Conservation (phyloP, 495 filamentous ascomycete species). For the Xylaria bambusicola region DNA sequence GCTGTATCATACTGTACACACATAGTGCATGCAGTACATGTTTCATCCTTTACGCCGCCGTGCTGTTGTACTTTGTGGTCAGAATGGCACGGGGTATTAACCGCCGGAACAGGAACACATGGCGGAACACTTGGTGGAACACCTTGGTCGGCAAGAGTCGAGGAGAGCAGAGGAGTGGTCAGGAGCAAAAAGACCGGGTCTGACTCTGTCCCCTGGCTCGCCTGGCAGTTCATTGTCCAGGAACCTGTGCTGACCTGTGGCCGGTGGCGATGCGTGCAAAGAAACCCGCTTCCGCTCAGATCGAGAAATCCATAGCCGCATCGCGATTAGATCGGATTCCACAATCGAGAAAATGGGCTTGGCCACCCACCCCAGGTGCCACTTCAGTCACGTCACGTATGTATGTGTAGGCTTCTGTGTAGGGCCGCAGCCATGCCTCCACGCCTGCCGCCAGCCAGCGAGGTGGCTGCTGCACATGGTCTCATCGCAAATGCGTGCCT, state of each 20-base stretch:
- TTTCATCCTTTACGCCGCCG: too few species aligned
- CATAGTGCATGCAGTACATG: too few species aligned
- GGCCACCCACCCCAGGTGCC: background rate
- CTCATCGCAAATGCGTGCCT: background rate
- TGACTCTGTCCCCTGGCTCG: too few species aligned
- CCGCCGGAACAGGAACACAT: too few species aligned
- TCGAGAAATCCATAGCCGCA: conserved; percentile 6
- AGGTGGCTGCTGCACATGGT: background rate
- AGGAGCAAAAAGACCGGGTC: background rate
- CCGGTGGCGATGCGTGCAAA: conserved; percentile 9
- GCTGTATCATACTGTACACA: background rate
- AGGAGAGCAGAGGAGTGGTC: background rate
- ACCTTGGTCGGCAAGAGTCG: too few species aligned
- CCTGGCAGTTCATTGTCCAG: too few species aligned
- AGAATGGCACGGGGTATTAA: too few species aligned
- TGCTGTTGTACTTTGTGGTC: too few species aligned
- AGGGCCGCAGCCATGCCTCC: background rate
- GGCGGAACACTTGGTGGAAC: too few species aligned
- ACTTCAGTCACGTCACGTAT: background rate
- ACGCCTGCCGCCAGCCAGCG: too few species aligned
- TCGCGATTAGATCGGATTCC: conserved; percentile 11
- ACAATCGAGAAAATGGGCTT: conserved; percentile 2
- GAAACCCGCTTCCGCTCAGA: conserved; percentile 5
- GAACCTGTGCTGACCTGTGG: too few species aligned
- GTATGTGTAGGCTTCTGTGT: too few species aligned